Evolutionary conservation across 257 asterid genomes (phyloP), one percentile per base, ranked within the genome.

Genomic region (Fraxinus excelsior): DNA sequence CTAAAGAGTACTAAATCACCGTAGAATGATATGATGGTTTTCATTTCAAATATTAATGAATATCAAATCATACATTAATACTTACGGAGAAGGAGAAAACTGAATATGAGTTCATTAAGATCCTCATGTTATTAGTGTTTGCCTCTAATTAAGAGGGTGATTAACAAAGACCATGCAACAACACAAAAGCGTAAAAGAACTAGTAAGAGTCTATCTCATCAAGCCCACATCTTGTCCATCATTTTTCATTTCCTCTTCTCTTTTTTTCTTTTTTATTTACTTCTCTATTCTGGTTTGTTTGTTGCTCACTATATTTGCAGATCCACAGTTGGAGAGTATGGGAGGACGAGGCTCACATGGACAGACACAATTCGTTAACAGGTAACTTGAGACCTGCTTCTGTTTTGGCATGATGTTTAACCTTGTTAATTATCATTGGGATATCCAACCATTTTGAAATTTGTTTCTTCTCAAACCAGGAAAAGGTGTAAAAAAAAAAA

Each of bases 261-360:
- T 69, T 42, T 5, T 46, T 14, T 14, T 46, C 16, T 14, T 46
- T 13, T 32, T 67, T 38, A 51, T 76, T 78, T 70, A 71, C 56
- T 2, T 72, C n/a, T n/a, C 40, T 70, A 56, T 75, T 84, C 60
- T 67, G 37, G 58, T 56, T 25, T 34, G 21, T 71, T 34, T 34
- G 51, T 67, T 79, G 71, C 73, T 74, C 37, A 38, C 42, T 73
- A 70, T 74, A 42, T 74, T 12, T 85, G 76, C 78, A 96, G 99
- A 84, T 96, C 71, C 99, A 96, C 72, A 90, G 90, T 81, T 96
- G 98, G 99, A 88, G 98, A 82, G 32, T 26, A 69, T 96, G 99
- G 99, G 99, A 96, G 87, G 94, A 92, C 35, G 98, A 96, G 88
- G 99, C 99, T 82, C 96, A 80, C 67, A 74, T 85, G 91, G 96